Conservation (phyloP, 1,139 yeast genomes). For the Meyerozyma smithsonii region DNA sequence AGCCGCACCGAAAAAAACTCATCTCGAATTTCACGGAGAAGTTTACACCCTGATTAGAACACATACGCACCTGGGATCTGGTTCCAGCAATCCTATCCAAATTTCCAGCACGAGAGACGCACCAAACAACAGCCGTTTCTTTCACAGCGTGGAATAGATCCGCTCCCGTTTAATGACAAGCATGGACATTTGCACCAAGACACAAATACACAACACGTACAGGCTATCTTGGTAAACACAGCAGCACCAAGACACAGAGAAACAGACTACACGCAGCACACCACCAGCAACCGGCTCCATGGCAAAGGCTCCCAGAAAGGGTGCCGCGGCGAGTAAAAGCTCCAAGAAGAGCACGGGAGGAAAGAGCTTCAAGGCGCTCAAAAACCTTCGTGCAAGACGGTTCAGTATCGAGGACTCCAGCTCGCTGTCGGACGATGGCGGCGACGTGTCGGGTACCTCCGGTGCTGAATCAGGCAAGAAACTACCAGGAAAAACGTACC, state of each 20-base stretch:
- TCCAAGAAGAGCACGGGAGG: constrained; percentile 21
- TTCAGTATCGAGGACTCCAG: constrained; percentile 42
- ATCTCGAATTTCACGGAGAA: background rate
- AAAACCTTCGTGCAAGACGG: constrained; percentile 10
- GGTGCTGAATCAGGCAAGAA: constrained; percentile 14
- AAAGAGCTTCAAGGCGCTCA: constrained; percentile 28
- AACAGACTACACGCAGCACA: background rate
- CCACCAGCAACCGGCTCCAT: background rate
- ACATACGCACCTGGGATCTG: background rate
- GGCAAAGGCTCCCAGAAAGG: constrained; percentile 2
- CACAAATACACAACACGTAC: background rate
- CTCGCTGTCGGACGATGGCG: constrained; percentile 18
- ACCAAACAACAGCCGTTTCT: background rate
- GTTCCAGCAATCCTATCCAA: background rate
- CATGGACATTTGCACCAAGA: background rate
- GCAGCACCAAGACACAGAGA: background rate
- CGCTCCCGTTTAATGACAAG: background rate
- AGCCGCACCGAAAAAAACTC: constrained; percentile 2
- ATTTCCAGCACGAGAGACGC: background rate
- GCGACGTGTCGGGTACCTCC: constrained; percentile 12
- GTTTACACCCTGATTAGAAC: background rate
- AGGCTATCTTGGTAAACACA: constrained; percentile 1
- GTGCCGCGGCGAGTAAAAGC: constrained; percentile 4
- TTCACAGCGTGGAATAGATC: background rate
- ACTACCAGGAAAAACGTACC: constrained; percentile 3